Base-by-base conservation (phyloP, 257 asterid genomes). In the Fraxinus pennsylvanica region DNA sequence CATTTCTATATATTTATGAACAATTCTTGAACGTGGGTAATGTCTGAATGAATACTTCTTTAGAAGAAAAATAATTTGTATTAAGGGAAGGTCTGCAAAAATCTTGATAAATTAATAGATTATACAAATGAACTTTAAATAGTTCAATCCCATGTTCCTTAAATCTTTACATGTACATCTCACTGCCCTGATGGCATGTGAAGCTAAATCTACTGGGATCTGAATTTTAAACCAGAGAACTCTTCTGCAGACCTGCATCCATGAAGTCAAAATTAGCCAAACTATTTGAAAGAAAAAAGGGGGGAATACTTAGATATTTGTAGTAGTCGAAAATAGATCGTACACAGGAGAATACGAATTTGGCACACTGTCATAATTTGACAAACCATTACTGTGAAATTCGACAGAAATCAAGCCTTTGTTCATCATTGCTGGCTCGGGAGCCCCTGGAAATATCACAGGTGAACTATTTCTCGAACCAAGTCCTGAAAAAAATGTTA, bases 371-470 rank as follows among this genome's bases (percentile, higher is more conserved):
- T 79, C 78, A 73, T 76, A 76, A 78, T 73, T 77, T 1, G 82
- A 61, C 78, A 65, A 69, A 29, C 77, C 67, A 73, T 78, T 71
- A 67, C 77, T 66, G 73, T 73, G 77, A 66, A 79, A 80, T 79
- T 79, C 83, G 14, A 74, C 47, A 43, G 85, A 83, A 43, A 76
- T 68, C 61, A 78, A 63, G 61, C 80, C 82, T 5, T 39, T 75
- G 27, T 83, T 71, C 70, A 61, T 78, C 61, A 84, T 84, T 68
- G 90, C 84, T 50, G 85, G 93, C 82, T 78, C 81, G 32, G 93
- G 93, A 61, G 92, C 88, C 72, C 69, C 90, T 0, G 71, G 25
- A 14, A 79, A 61, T 17, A 22, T 69, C 71, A 73, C 15, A 73
- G 39, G 72, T 6, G 87, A 69, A 75, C 82, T 74, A 69, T n/a